Percentiles rank a stretch among this genome's conserved stretches.
Evolutionary conservation across 306 rosid species (phyloP).

Genomic region (Dryas alaskensis): DNA sequence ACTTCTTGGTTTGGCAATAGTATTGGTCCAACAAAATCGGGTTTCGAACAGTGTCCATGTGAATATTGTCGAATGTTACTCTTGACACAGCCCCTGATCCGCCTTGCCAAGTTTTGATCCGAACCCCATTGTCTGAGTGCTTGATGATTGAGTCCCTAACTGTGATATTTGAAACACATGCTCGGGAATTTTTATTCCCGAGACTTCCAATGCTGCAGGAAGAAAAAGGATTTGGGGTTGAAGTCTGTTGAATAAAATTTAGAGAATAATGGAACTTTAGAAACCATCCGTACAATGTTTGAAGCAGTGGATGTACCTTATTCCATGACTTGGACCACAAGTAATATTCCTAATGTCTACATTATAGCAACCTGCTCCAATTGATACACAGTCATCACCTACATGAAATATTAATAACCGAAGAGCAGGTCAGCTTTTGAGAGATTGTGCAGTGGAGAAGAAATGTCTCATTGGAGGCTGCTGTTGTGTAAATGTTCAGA

Average conservation of each 20-base stretch:
- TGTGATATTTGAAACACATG: conserved; percentile 66
- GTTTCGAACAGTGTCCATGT: conserved; percentile 57
- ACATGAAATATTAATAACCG: conserved; percentile 2
- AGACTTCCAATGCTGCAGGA: conserved; percentile 68
- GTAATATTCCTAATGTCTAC: conserved; percentile 54
- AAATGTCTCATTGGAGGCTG: neutral
- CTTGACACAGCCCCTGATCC: conserved; percentile 68
- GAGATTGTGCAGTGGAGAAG: neutral
- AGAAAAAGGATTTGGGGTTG: neutral
- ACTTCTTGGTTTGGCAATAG: conserved; percentile 44
- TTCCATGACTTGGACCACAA: conserved; percentile 70
- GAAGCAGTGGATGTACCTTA: conserved; percentile 38
- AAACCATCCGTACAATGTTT: neutral
- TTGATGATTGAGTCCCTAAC: conserved; percentile 60
- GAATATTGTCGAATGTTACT: conserved; percentile 58
- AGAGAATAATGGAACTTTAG: neutral
- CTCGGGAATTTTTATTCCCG: conserved; percentile 59
- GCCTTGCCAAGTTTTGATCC: conserved; percentile 84
- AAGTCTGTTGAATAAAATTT: neutral
- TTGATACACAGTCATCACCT: conserved; percentile 65
- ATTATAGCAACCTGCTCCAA: conserved; percentile 51
- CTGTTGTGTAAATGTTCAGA: neutral
- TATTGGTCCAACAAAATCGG: conserved; percentile 60
- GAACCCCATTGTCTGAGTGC: conserved; percentile 59
- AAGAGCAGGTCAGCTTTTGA: neutral